These are phyloP conservation scores for Elsinoe fawcettii DNA, from an alignment of 2,329 filamentous ascomycete genomes.

Conservation along the genomic window DNA sequence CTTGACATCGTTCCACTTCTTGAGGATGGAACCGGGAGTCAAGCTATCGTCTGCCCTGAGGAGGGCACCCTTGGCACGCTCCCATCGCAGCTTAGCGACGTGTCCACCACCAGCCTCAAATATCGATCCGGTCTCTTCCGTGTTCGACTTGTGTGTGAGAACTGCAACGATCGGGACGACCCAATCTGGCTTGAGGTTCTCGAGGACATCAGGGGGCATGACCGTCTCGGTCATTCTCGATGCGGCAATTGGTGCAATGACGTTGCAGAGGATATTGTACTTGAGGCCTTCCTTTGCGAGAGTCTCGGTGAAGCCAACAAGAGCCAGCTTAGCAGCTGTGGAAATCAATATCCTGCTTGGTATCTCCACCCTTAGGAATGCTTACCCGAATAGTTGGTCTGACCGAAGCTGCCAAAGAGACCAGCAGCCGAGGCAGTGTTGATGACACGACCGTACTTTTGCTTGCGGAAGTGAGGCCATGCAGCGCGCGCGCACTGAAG, in stretches of 20 bases:
- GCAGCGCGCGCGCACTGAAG: conserved; percentile 72
- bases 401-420: conserved; percentile 90
- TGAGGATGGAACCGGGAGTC: conserved; percentile 78
- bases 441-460: conserved; percentile 95
- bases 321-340: conserved; percentile 78
- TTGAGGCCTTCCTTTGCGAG: conserved; percentile 94
- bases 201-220: conserved; percentile 88
- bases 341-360: conserved; percentile 22
- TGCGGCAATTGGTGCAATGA: conserved; percentile 89
- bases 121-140: conserved; percentile 73
- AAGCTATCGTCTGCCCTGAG: conserved; percentile 82
- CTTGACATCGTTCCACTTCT: conserved; percentile 80
- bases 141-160: conserved; percentile 79
- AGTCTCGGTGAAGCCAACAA: conserved; percentile 96
- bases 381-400: conserved; percentile 83
- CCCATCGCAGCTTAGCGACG: conserved; percentile 89
- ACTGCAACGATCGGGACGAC: conserved; percentile 87
- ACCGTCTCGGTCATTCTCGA: conserved; percentile 93
- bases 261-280: conserved; percentile 95
- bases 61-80: conserved; percentile 80
- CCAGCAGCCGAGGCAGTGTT: conserved; percentile 96
- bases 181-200: conserved; percentile 84
- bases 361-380: background rate
- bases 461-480: conserved; percentile 96
- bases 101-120: conserved; percentile 93